Percentiles rank a stretch among this genome's conserved stretches.
These are phyloP conservation scores for Dendrothele bispora DNA, from an alignment of 768 basidiomycete species.

Conservation along the genomic window DNA sequence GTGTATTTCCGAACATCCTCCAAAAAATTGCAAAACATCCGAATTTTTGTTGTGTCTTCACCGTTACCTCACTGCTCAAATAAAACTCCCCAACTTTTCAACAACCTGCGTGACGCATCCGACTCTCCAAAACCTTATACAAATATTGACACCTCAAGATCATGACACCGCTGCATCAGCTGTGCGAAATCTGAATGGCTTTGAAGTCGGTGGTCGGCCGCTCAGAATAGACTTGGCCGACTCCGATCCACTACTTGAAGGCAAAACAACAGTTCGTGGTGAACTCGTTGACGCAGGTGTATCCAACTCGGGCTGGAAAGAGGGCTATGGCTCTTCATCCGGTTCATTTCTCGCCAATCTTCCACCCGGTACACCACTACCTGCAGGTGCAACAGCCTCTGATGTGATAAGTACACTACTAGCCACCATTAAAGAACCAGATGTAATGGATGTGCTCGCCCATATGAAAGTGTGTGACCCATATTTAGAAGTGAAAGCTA, in stretches of 20 bases:
- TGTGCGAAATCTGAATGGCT: slow-evolving; percentile 92
- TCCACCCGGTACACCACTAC: slow-evolving; percentile 75
- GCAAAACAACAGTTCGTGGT: slow-evolving; percentile 84
- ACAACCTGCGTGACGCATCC: neutral
- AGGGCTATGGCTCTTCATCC: slow-evolving; percentile 50
- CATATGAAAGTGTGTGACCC: slow-evolving; percentile 87
- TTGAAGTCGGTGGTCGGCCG: slow-evolving; percentile 88
- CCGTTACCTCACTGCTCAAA: neutral
- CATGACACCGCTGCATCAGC: slow-evolving; percentile 95
- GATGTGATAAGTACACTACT: slow-evolving; percentile 87
- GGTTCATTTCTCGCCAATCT: slow-evolving; percentile 61
- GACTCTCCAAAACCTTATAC: no score
- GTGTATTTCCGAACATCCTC: no score
- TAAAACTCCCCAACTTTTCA: slow-evolving; percentile 1
- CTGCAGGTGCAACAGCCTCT: slow-evolving; percentile 67
- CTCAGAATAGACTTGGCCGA: slow-evolving; percentile 94
- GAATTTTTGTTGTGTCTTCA: slow-evolving; percentile 5
- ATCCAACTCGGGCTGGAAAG: no score
- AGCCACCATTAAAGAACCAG: slow-evolving; percentile 77
- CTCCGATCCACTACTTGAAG: slow-evolving; percentile 89
- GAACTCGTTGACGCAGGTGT: no score
- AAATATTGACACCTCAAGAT: slow-evolving; percentile 48
- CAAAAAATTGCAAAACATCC: no score
- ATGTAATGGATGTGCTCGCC: slow-evolving; percentile 91
- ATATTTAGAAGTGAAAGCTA: slow-evolving; percentile 1